Evolutionary conservation across 805 yeast species (phyloP), one percentile per base, ranked within the genome.

Genomic region (Lipomyces chichibuensis): DNA sequence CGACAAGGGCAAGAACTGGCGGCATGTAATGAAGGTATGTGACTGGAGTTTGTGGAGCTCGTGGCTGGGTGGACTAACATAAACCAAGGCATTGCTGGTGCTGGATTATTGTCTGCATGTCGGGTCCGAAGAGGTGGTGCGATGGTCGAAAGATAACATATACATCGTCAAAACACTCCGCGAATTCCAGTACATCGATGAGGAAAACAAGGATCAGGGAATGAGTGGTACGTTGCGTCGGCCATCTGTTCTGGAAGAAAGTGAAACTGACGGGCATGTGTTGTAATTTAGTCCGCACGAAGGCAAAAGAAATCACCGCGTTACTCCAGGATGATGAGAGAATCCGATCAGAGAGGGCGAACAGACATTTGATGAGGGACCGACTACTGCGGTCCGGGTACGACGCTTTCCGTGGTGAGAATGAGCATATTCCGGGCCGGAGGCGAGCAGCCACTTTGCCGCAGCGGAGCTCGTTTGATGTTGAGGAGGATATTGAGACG

Each of bases 1-100:
- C 75, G 98, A 94, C 76, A 93, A 93, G 81, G 98, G 98, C 69
- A 93, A 92, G 77, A 90, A 94, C 80, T 94, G 98, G 98, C 85
- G 97, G 72, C 99, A 94, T 77, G 93, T 94, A 60, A 93, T 96
- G 70, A 95, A 94, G 65, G 72, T 70, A 55, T 9, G 71, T 13
- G 13, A 8, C n/a, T 8, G 23, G 13, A 11, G 3, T 59, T 3
- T 35, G n/a, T 7, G 9, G 35, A 25, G 17, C 14, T 3, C 29
- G 23, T 32, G 32, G 35, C 17, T 25, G 35, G 25, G 32, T 11
- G 46, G 17, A 5, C 27, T 29, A 25, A 33, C 20, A 8, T 23
- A 33, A 8, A 13, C 23, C 2, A 9, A 67, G 78, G 88, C 97
- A 0, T 82, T 94, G 69, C 89, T 96, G 1, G 88, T 94, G n/a